Base-by-base conservation (phyloP, 2,329 filamentous ascomycete species). In the Colletotrichum tropicale region DNA sequence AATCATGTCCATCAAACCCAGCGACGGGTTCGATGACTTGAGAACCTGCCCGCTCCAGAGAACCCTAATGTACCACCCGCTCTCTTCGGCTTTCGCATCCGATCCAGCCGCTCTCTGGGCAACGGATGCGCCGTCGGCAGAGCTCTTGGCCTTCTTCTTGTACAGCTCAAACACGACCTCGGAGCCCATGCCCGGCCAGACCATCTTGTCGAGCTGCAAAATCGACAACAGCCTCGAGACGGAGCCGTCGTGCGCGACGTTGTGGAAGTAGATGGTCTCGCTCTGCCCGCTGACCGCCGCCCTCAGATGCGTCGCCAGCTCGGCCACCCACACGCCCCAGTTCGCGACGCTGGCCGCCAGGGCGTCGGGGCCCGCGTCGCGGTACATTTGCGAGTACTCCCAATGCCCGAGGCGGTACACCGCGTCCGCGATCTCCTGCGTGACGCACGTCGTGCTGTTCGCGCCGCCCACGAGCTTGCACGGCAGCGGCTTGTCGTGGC, bases 101-200 rank as follows among this genome's bases (percentile, higher is more conserved):
- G 75, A 61, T 5, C 30, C 58, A 1, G 70, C 55, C 7, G 70
- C 30, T 13, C 76, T 48, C 15, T 70, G 70, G 13, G 56, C 56
- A 24, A 43, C 56, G 2, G 71, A 32, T 13, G 70, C n/a, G 15
- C 76, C 48, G 13, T 67, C 73, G 16, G 66, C 34, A n/a, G 6
- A 28, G 26, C 28, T 68, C 30, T 80, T 78, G n/a, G 80, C 77
- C 56, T 82, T 81, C 79, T 86, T 87, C 79, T 83, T 86, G 80
- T 92, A 96, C 34, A 96, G 81, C 85, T 96, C 94, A 81, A 96
- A 95, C 0, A 96, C 90, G 1, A 96, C 88, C 84, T 96, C 94
- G 12, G 91, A 88, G 0, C 94, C 94, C 94, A 96, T 96, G 0
- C 94, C 94, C 0, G 94, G 94, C 94, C 94, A 96, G 2, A 95